phyloP scores from a whole-genome alignment of 371 early-diverging fungal genomes.

The Mucor lusitanicus region DNA sequence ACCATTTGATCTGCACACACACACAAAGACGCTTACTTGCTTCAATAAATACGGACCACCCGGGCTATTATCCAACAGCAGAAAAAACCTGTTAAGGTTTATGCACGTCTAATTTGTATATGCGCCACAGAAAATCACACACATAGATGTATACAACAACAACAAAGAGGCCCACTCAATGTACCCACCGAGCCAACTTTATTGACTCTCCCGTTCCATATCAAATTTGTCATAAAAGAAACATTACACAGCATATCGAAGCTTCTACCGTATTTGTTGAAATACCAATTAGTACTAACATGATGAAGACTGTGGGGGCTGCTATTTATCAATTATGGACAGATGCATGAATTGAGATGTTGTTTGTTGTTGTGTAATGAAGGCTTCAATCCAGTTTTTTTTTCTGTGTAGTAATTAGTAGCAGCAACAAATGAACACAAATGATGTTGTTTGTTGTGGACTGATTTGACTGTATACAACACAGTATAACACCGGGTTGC shows the following conservation, averaged over 20 bases:
- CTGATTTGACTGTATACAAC: no score
- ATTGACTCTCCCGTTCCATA: not conserved
- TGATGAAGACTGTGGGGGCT: not conserved
- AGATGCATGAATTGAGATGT: not conserved
- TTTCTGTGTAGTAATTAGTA: no score
- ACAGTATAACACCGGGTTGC: no score
- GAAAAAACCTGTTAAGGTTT: not conserved
- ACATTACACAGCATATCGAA: conserved; percentile 1
- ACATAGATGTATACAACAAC: not conserved
- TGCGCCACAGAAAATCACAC: not conserved
- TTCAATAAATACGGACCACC: no score
- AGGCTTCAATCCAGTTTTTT: no score
- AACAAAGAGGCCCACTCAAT: not conserved
- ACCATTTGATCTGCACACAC: not conserved
- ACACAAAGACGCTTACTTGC: not conserved
- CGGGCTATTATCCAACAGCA: not conserved
- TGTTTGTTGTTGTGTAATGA: not conserved
- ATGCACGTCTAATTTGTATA: not conserved
- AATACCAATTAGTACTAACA: not conserved
- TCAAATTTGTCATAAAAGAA: not conserved
- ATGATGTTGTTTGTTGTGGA: no score
- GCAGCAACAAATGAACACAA: no score
- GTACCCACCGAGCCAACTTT: not conserved
- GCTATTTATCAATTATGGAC: not conserved
- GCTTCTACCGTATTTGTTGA: not conserved